Evolutionary conservation across 345 rosid species (phyloP), one percentile per base, ranked within the genome.

Genomic region (Alliaria petiolata): DNA sequence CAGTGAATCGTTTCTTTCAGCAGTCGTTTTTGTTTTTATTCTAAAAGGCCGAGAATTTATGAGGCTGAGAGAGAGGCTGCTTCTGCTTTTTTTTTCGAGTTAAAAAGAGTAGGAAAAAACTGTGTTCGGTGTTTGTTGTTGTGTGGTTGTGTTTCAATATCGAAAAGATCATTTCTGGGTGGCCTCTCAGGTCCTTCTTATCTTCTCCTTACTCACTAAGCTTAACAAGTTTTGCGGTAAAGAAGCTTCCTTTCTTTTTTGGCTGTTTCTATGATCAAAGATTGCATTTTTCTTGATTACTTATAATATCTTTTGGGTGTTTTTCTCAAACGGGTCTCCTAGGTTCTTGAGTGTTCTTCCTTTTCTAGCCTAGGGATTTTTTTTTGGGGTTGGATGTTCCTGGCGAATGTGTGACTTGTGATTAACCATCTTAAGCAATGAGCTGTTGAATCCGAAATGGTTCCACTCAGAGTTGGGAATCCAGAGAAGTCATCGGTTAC

Each of bases 101-200:
- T n/a, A n/a, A n/a, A n/a, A n/a, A n/a, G n/a, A n/a, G n/a, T n/a
- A n/a, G n/a, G n/a, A 62, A 54, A 51, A 61, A 52, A 28, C 40
- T 40, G 78, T 66, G 67, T 65, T 46, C 49, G 51, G 65, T 61
- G 50, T 62, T n/a, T 51, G 51, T 47, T 70, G 69, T 52, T 80
- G 79, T 88, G 95, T 88, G 95, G 93, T 79, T 90, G 79, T 84
- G 79, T 83, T 81, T 84, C 62, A 44, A 52, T 77, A 77, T 79
- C 75, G 64, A 60, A 67, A 79, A 78, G 81, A 84, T 86, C 84
- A 81, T 69, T 71, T 72, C 79, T 70, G 79, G 76, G 67, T 75
- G 86, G 64, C 81, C 46, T 69, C 46, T 76, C 76, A 62, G 80
- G 78, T 81, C 22, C 67, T 46, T 76, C 34, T 72, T 71, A 71